Evolutionary conservation across 2,329 filamentous ascomycete species (phyloP), one percentile per base, ranked within the genome.

Genomic region (Emydomyces testavorans): DNA sequence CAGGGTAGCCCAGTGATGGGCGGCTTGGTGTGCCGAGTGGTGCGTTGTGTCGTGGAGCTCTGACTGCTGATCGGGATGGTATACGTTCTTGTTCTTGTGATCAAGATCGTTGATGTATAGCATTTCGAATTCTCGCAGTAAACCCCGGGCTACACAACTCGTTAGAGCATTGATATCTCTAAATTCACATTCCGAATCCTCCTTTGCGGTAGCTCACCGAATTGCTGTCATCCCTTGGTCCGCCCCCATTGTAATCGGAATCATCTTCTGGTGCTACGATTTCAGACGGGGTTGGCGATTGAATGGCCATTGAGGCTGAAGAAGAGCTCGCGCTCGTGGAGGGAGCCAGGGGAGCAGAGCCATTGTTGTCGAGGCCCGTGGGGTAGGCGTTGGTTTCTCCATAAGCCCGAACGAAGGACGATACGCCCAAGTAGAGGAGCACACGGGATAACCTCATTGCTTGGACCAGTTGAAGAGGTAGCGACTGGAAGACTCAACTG

Each of bases 381-480:
- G 21, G 6, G 13, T 35, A 38, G 4, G 24, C 39, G 16, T 43
- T 4, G 24, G 3, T 15, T 21, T 49, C 29, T 11, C 16, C 41
- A 18, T 24, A 39, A 24, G 24, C 41, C 37, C 18, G 46, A 42
- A 37, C 38, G 16, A 20, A 21, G 16, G 29, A 18, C 35, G 40
- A 15, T 20, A 26, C 40, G 37, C 47, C 34, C 40, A 38, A 28
- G 3, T 39, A 10, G 13, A 49, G 5, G n/a, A 44, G 13, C n/a
- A 24, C 39, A 10, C 16, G 34, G 26, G 20, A 34, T 8, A 45
- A 28, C 47, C 41, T 40, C 47, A 49, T 49, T 7, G 36, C 20
- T 24, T 7, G 20, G 16, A 18, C 13, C 28, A 37, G 18, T 24
- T 38, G 40, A 16, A 32, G 34, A 15, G 18, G 11, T 4, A 10